Percentiles rank a stretch among this genome's conserved stretches.
Evolutionary conservation across 2,329 filamentous ascomycete species (phyloP).

Genomic region (Akanthomyces muscarius): DNA sequence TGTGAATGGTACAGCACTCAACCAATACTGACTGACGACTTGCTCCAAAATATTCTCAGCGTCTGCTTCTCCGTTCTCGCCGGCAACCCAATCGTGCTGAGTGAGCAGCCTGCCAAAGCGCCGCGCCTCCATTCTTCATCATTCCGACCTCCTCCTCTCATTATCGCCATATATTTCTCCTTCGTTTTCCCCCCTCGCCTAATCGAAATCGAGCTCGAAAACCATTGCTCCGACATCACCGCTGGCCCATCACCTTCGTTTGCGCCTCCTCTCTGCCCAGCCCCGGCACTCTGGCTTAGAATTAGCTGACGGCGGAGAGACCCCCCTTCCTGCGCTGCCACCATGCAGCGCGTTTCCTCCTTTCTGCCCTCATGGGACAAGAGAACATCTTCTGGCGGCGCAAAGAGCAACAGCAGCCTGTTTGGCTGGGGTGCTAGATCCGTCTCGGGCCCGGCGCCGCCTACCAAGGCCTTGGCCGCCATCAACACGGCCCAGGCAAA

Average conservation of each 20-base stretch:
- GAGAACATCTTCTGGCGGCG: conserved; percentile 33
- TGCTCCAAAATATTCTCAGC: background rate
- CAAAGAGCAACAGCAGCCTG: conserved; percentile 30
- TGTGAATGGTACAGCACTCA: background rate
- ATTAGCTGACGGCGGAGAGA: conserved; percentile 30
- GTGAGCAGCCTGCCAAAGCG: background rate
- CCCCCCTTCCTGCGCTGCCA: conserved; percentile 25
- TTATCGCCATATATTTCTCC: background rate
- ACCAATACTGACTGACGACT: background rate
- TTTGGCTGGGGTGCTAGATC: conserved; percentile 48
- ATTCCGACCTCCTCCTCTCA: background rate
- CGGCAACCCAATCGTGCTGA: background rate
- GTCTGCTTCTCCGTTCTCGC: background rate
- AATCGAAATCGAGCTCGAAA: background rate
- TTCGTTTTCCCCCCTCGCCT: background rate
- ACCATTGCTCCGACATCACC: background rate
- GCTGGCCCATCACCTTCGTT: background rate
- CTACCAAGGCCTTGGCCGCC: conserved; percentile 26
- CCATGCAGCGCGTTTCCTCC: conserved; percentile 42
- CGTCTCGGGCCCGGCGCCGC: conserved; percentile 29
- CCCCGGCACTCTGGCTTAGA: conserved; percentile 22
- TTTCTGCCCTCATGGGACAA: conserved; percentile 45
- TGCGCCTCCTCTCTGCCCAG: conserved; percentile 31
- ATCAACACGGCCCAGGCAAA: conserved; percentile 36
- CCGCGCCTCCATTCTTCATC: background rate